Percentiles rank a stretch among this genome's conserved stretches.
These are phyloP conservation scores for Ogataea pilisensis DNA, from an alignment of 805 yeast genomes.

Conservation along the genomic window DNA sequence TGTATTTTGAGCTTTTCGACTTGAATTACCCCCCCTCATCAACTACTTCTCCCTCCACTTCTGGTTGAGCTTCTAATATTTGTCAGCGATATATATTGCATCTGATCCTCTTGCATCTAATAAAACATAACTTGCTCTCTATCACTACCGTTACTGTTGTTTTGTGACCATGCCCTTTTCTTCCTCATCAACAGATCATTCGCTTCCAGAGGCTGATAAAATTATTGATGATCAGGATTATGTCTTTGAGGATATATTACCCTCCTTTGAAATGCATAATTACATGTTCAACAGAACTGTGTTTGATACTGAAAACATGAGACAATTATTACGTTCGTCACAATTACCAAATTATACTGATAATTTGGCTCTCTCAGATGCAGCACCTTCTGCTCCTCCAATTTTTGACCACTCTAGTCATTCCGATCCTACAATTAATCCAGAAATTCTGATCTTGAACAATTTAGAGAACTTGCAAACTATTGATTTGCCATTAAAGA, in stretches of 20 bases:
- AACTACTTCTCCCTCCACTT: too few species aligned
- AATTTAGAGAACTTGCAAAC: constrained; percentile 23
- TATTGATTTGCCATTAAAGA: constrained; percentile 22
- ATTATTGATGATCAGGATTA: constrained; percentile 67
- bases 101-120: too few species aligned
- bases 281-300: constrained; percentile 25
- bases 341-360: not conserved
- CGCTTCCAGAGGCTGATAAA: constrained; percentile 41
- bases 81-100: too few species aligned
- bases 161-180: too few species aligned
- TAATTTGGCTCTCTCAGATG: not conserved
- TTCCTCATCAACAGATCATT: too few species aligned
- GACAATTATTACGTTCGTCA: not conserved
- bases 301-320: constrained; percentile 8
- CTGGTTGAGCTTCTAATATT: too few species aligned
- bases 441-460: constrained; percentile 23
- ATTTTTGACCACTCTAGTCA: constrained; percentile 4
- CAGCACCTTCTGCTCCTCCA: not conserved
- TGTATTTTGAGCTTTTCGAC: too few species aligned
- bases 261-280: constrained; percentile 67
- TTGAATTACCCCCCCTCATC: too few species aligned
- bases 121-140: too few species aligned
- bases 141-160: too few species aligned
- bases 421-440: constrained; percentile 19
- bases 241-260: constrained; percentile 46